A percentile compares a stretch with the other conserved stretches of the same genome.
These are phyloP conservation scores for Kernera saxatilis DNA, from an alignment of 345 rosid genomes.

Conservation along the genomic window DNA sequence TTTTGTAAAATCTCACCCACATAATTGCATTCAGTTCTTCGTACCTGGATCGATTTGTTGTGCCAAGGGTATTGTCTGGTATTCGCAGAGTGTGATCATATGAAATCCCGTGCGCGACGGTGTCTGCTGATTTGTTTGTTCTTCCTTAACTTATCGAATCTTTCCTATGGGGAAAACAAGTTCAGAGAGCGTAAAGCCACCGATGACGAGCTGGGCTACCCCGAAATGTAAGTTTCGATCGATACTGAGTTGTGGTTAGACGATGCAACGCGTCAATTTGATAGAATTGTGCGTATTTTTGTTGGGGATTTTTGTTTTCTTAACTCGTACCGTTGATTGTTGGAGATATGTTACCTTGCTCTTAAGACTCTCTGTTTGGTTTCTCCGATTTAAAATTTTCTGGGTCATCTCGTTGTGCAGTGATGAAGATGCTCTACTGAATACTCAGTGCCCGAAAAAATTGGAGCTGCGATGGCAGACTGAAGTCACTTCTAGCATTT, in stretches of 20 bases:
- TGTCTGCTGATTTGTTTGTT: constrained; percentile 42
- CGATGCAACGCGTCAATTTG: neutral
- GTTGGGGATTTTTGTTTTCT: neutral
- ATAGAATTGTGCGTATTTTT: neutral
- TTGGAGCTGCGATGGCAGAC: constrained; percentile 98
- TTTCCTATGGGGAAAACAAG: constrained; percentile 50
- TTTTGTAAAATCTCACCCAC: neutral
- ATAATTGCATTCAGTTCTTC: neutral
- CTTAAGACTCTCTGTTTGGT: neutral
- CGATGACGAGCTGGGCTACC: constrained; percentile 73
- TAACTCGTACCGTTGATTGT: neutral
- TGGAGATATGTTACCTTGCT: neutral
- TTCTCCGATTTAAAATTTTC: neutral
- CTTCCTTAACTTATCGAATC: constrained; percentile 14
- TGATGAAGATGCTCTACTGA: constrained; percentile 85
- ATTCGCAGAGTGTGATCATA: constrained; percentile 35
- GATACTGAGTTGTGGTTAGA: neutral
- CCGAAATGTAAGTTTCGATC: constrained; percentile 53
- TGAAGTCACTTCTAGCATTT: constrained; percentile 95
- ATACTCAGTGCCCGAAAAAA: constrained; percentile 83
- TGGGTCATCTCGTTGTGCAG: constrained; percentile 34
- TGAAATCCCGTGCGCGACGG: constrained; percentile 42
- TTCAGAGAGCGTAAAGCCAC: constrained; percentile 77
- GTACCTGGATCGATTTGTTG: neutral
- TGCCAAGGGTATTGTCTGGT: neutral